These are phyloP conservation scores for Vitis hybrid DNA, from an alignment of 177 flowering plant genomes.

Conservation along the genomic window DNA sequence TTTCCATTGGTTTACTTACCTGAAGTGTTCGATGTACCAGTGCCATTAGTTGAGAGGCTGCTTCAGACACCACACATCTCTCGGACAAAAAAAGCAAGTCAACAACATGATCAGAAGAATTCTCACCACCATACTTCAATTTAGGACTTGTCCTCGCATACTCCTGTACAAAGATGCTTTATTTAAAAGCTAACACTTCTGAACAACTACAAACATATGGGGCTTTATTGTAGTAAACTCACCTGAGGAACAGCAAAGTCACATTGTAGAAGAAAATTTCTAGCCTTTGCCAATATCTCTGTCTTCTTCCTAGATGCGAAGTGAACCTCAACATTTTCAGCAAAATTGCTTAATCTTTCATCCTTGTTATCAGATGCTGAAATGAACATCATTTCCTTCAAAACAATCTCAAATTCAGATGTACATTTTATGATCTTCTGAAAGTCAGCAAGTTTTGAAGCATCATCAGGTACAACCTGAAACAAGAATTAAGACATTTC, in stretches of 20 bases:
- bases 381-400: slow-evolving; percentile 74
- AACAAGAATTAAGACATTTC: slow-evolving; percentile 6
- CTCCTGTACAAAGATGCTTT: slow-evolving; percentile 35
- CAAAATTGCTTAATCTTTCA: slow-evolving; percentile 62
- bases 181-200: slow-evolving; percentile 9
- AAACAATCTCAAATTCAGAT: slow-evolving; percentile 60
- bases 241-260: slow-evolving; percentile 73
- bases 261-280: slow-evolving; percentile 68
- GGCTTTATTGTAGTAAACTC: slow-evolving; percentile 24
- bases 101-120: slow-evolving; percentile 35
- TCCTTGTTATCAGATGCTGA: slow-evolving; percentile 65
- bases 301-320: slow-evolving; percentile 85
- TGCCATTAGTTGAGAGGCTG: slow-evolving; percentile 72
- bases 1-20: slow-evolving; percentile 33
- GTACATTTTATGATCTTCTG: slow-evolving; percentile 62
- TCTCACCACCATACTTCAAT: slow-evolving; percentile 22
- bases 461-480: slow-evolving; percentile 93
- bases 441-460: slow-evolving; percentile 81
- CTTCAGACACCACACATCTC: slow-evolving; percentile 75
- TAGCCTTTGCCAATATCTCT: slow-evolving; percentile 80
- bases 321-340: slow-evolving; percentile 90
- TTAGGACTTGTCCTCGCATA: slow-evolving; percentile 19
- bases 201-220: background rate
- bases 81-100: slow-evolving; percentile 69
- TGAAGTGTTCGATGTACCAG: slow-evolving; percentile 78